Conservation (phyloP, 441 rosid species). For the Croton setiger region DNA sequence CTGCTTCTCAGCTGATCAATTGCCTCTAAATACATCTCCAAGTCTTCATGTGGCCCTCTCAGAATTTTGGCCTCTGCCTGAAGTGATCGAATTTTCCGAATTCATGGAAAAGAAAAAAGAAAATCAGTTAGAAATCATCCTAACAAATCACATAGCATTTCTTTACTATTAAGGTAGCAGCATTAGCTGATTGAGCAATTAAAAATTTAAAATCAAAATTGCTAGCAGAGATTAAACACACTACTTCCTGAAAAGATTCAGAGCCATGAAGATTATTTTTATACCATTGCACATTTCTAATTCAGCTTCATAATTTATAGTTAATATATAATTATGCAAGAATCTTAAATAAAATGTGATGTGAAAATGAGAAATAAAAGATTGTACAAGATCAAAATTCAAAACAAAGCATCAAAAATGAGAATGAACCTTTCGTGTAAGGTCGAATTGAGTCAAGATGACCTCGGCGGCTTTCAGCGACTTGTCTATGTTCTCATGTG, state of each 20-base stretch:
- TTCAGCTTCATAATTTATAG: background rate
- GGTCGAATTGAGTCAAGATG: slow-evolving; percentile 74
- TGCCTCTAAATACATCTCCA: slow-evolving; percentile 87
- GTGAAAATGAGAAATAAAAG: background rate
- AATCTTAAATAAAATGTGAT: background rate
- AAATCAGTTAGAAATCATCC: background rate
- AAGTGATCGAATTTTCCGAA: background rate
- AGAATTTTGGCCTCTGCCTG: slow-evolving; percentile 97
- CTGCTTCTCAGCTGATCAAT: slow-evolving; percentile 73
- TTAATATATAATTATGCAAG: background rate
- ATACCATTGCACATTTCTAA: background rate
- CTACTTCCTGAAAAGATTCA: background rate
- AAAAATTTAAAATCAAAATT: background rate
- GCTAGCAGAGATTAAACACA: background rate
- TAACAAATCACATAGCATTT: too few species aligned
- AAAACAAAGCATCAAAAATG: background rate
- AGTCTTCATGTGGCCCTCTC: slow-evolving; percentile 96
- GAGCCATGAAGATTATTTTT: background rate
- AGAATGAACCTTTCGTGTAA: slow-evolving; percentile 68
- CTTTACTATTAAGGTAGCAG: too few species aligned
- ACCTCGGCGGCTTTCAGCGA: slow-evolving; percentile 70
- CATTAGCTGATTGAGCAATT: background rate
- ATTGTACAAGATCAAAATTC: background rate
- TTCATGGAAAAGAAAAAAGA: background rate
- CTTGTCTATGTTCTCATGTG: slow-evolving; percentile 90